Evolutionary conservation across 495 filamentous ascomycete species (phyloP).

Genomic region (Antarctomyces pellizariae): DNA sequence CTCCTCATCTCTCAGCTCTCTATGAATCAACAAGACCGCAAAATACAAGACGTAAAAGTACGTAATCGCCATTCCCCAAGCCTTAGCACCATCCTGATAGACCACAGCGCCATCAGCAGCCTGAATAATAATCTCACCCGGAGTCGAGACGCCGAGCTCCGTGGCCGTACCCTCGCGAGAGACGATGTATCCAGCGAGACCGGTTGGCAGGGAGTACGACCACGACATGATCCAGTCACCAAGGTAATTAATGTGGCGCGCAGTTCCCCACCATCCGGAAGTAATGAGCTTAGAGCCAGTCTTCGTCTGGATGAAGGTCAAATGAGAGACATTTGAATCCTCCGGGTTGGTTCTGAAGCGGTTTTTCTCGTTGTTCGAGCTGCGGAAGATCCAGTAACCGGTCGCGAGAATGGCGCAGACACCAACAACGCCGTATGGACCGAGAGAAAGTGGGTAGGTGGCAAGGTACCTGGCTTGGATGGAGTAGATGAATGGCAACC

Average conservation of each 20-base stretch:
- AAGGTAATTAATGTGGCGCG: constrained; percentile 92
- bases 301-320: constrained; percentile 74
- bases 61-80: constrained; percentile 69
- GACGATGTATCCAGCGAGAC: constrained; percentile 55
- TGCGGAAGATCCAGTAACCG: constrained; percentile 80
- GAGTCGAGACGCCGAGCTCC: constrained; percentile 24
- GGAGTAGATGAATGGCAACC: constrained; percentile 81
- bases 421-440: constrained; percentile 31
- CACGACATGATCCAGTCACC: constrained; percentile 91
- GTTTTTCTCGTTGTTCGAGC: constrained; percentile 85
- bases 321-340: constrained; percentile 54
- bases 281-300: constrained; percentile 58
- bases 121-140: constrained; percentile 21
- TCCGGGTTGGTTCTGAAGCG: constrained; percentile 71
- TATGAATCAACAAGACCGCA: constrained; percentile 67
- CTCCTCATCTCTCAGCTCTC: constrained; percentile 77
- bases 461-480: constrained; percentile 77
- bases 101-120: constrained; percentile 31
- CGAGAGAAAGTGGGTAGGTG: constrained; percentile 56
- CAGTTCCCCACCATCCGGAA: constrained; percentile 85
- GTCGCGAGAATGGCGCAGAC: constrained; percentile 38
- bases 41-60: constrained; percentile 96
- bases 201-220: constrained; percentile 80
- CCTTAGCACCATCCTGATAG: constrained; percentile 45
- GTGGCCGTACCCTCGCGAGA: constrained; percentile 23